These are phyloP conservation scores for Cladosporium sp. DNA, from an alignment of 2,329 filamentous ascomycete genomes.

Conservation along the genomic window DNA sequence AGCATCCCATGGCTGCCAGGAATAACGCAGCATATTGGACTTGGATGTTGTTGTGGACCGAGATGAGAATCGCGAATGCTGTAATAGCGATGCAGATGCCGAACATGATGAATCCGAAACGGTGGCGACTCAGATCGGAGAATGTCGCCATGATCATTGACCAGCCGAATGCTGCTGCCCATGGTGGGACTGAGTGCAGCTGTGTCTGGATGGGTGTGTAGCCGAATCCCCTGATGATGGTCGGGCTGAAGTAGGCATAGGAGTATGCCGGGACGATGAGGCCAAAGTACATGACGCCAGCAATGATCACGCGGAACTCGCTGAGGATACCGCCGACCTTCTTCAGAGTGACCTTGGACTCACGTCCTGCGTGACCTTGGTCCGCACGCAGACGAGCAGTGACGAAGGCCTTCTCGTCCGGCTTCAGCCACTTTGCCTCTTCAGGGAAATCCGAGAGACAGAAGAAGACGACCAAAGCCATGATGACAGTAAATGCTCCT, in stretches of 20 bases:
- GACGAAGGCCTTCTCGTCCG: constrained; percentile 51
- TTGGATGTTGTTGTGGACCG: constrained; percentile 66
- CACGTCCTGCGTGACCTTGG: constrained; percentile 50
- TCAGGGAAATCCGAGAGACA: constrained; percentile 53
- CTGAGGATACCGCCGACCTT: constrained; percentile 52
- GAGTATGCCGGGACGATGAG: constrained; percentile 46
- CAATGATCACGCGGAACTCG: constrained; percentile 52
- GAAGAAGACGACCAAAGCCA: constrained; percentile 49
- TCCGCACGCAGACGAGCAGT: constrained; percentile 50
- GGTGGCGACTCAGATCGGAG: constrained; percentile 72
- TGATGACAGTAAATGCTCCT: constrained; percentile 48
- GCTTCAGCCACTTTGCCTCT: constrained; percentile 50
- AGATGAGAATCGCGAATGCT: constrained; percentile 75
- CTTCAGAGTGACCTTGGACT: constrained; percentile 45
- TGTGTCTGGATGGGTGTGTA: constrained; percentile 58
- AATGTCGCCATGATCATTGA: constrained; percentile 72
- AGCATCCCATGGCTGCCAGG: constrained; percentile 69
- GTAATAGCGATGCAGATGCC: constrained; percentile 69
- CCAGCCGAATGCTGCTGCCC: constrained; percentile 75
- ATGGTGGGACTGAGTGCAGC: constrained; percentile 59
- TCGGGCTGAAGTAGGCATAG: constrained; percentile 52
- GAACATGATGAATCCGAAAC: constrained; percentile 71
- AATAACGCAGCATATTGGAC: constrained; percentile 81
- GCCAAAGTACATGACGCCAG: constrained; percentile 56
- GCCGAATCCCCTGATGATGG: constrained; percentile 53